Base-by-base conservation (phyloP, 345 rosid genomes). In the Streptanthus diversifolius region DNA sequence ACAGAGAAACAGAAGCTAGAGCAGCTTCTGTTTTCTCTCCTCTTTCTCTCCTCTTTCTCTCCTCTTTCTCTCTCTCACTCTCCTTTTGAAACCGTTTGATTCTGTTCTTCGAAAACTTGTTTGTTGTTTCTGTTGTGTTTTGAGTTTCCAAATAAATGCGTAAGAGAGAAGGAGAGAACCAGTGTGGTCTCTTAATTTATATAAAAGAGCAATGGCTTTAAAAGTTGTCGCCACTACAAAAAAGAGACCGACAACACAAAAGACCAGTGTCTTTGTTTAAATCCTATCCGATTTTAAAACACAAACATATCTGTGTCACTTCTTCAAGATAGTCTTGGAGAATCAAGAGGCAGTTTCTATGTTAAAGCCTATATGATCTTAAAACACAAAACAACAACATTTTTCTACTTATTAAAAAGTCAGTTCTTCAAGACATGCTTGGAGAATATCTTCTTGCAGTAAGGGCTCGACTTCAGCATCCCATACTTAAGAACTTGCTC, bases 381-480 rank as follows among this genome's bases (percentile, higher is more conserved):
- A 0, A 40, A 17, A 39, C 66, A 25, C 24, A 24, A 41, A 25
- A 59, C 59, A 70, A 36, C 32, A 49, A 48, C 18, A 60, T 45
- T 43, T 8, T 8, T 15, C 3, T 19, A 40, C 25, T 10, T 27
- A 63, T 10, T 21, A 54, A 18, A 43, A 12, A 49, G 30, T 84
- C 80, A 82, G 70, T 81, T 87, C 81, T 80, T 90, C 72, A 84
- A 74, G 61, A 81, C 59, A 61, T 52, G 76, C 47, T 83, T 56
- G 0, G 90, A 81, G 83, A 89, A 89, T 36, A 89, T 83, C 82
- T 88, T 86, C 88, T 86, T 87, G 78, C 92, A 81, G 37, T 86
- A 82, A 9, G 92, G 92, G 43, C 81, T 90, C 12, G 88, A 81
- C 1, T 82, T 82, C 36, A 90, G 71, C 4, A 67, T 71, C 41